These are phyloP conservation scores for Pythium scleroteichum DNA, from an alignment of 352 stramenopile species.

Conservation along the genomic window DNA sequence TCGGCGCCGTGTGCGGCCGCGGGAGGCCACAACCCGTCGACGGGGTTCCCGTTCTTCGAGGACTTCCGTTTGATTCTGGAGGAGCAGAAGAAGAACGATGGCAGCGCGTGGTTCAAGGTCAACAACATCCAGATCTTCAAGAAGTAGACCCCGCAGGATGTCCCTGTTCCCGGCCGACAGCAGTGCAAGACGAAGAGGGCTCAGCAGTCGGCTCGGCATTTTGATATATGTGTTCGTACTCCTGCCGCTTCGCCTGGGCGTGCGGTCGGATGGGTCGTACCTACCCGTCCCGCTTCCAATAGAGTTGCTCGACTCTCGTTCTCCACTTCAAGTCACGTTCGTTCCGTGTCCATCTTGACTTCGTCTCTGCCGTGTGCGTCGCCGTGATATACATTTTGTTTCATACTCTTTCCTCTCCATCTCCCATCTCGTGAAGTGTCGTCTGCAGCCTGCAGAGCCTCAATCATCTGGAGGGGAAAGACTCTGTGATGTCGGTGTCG, in stretches of 20 bases:
- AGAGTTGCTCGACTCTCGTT: conserved; percentile 16
- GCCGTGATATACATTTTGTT: neutral
- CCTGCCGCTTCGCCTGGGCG: neutral
- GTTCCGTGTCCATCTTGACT: neutral
- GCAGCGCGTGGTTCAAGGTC: conserved; percentile 65
- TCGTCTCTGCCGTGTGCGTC: neutral
- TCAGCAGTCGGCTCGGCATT: neutral
- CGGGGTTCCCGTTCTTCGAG: conserved; percentile 80
- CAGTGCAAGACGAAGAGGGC: neutral
- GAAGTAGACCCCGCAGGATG: conserved; percentile 30
- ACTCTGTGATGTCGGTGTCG: too few species aligned
- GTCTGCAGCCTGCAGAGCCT: too few species aligned
- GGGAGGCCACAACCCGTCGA: conserved; percentile 60
- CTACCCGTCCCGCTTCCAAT: conserved; percentile 2
- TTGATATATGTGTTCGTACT: neutral
- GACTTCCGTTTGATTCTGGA: conserved; percentile 73
- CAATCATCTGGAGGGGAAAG: too few species aligned
- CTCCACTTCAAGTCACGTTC: neutral
- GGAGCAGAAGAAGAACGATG: conserved; percentile 74
- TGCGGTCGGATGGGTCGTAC: neutral
- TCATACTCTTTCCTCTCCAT: too few species aligned
- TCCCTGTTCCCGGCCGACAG: neutral
- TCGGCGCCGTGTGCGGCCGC: conserved; percentile 38
- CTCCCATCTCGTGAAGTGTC: too few species aligned
- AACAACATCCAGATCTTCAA: conserved; percentile 78